Evolutionary conservation across 176 grass and related monocot genomes (phyloP).

Genomic region (Rhipidocladum racemiflorum): DNA sequence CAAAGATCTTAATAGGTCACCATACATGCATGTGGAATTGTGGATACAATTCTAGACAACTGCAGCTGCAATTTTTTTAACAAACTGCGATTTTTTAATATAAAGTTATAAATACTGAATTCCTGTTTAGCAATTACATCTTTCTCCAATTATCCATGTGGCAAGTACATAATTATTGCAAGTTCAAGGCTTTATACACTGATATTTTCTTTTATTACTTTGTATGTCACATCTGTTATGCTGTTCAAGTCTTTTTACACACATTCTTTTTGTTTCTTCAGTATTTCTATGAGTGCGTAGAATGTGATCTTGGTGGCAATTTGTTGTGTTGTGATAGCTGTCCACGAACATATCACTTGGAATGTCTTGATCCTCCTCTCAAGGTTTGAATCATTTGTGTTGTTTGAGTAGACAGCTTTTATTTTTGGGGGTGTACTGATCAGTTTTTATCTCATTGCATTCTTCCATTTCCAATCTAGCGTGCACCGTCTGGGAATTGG

Average conservation of each 20-base stretch:
- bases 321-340: slow-evolving; percentile 93
- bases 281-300: slow-evolving; percentile 93
- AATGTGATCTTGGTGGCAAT: slow-evolving; percentile 93
- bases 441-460: slow-evolving; percentile 20
- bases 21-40: background rate
- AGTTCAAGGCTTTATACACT: slow-evolving; percentile 13
- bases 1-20: slow-evolving; percentile 9
- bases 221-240: slow-evolving; percentile 8
- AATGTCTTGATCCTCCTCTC: slow-evolving; percentile 88
- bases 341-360: slow-evolving; percentile 87
- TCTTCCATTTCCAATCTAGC: slow-evolving; percentile 43
- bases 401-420: slow-evolving; percentile 22
- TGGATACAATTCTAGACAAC: background rate
- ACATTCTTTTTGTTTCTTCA: slow-evolving; percentile 48
- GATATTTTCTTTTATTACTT: slow-evolving; percentile 25
- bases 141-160: background rate
- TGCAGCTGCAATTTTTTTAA: background rate
- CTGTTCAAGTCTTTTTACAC: slow-evolving; percentile 23
- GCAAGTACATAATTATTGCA: background rate
- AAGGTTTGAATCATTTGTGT: slow-evolving; percentile 55
- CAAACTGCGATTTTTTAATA: background rate
- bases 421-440: slow-evolving; percentile 22
- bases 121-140: background rate
- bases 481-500: slow-evolving; percentile 76
- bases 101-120: slow-evolving; percentile 12